Conservation (phyloP, 352 stramenopile species). For the Phytopythium helicoides region DNA sequence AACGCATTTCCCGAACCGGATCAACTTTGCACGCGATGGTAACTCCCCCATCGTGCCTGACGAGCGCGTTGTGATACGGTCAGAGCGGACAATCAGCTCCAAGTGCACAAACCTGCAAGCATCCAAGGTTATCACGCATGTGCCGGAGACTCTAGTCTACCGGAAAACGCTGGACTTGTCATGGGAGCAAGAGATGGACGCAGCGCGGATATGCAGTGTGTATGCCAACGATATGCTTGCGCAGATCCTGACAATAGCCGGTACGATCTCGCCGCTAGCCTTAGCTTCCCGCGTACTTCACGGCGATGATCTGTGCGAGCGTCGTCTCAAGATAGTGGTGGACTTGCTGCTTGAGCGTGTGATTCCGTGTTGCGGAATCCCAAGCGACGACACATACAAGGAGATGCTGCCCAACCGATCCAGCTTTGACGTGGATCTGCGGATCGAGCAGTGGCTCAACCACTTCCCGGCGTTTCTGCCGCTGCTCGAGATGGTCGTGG, state of each 20-base stretch:
- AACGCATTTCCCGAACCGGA: conserved; percentile 57
- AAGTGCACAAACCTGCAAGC: conserved; percentile 81
- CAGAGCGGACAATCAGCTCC: conserved; percentile 75
- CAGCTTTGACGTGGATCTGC: conserved; percentile 76
- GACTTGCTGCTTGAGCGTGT: conserved; percentile 72
- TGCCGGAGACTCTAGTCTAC: conserved; percentile 53
- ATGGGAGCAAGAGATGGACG: conserved; percentile 70
- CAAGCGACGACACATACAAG: conserved; percentile 81
- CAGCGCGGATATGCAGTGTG: conserved; percentile 51
- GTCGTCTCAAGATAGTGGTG: conserved; percentile 50
- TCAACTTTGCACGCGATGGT: conserved; percentile 23
- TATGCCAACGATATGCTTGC: conserved; percentile 51
- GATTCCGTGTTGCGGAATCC: conserved; percentile 74
- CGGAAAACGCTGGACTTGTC: conserved; percentile 71
- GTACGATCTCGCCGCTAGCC: conserved; percentile 9
- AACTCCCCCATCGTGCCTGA: conserved; percentile 11
- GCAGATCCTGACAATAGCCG: conserved; percentile 34
- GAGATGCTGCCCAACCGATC: conserved; percentile 79
- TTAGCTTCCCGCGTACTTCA: conserved; percentile 13
- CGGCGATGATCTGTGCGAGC: conserved; percentile 38
- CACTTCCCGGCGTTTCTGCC: conserved; percentile 76
- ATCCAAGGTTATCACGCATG: conserved; percentile 68
- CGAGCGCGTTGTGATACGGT: conserved; percentile 53
- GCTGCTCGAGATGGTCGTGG: conserved; percentile 44
- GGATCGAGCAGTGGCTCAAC: conserved; percentile 82